phyloP scores from a whole-genome alignment of 2,329 filamentous ascomycete genomes.

The Volutella citrinella region DNA sequence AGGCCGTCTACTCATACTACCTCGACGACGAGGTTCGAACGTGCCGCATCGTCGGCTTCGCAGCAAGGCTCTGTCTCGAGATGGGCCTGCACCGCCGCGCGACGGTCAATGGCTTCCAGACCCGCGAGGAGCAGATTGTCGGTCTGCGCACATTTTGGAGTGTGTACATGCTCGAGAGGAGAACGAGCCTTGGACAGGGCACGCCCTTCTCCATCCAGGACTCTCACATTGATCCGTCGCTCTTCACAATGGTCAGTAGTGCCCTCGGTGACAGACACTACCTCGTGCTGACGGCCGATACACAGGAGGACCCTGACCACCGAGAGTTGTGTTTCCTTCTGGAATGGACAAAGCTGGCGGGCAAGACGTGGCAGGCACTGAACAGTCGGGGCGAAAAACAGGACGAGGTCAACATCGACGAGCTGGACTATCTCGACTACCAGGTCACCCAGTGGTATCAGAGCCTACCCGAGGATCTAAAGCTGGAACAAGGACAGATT shows the following conservation, averaged over 20 bases:
- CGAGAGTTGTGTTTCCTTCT: neutral
- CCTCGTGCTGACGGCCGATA: no score
- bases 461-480: neutral
- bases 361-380: constrained; percentile 2
- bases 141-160: constrained; percentile 4
- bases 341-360: constrained; percentile 7
- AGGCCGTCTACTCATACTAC: constrained; percentile 6
- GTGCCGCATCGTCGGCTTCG: constrained; percentile 5
- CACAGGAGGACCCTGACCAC: no score
- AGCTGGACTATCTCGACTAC: neutral
- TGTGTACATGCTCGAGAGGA: constrained; percentile 7
- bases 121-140: neutral
- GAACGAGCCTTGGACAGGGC: constrained; percentile 5
- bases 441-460: constrained; percentile 3
- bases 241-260: neutral
- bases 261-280: no score
- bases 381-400: constrained; percentile 1
- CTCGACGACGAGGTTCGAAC: constrained; percentile 6
- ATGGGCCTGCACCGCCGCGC: constrained; percentile 5
- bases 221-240: constrained; percentile 1
- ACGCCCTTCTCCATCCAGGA: constrained; percentile 6
- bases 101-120: constrained; percentile 1
- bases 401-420: neutral
- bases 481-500: neutral
- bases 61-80: constrained; percentile 6